Percentiles rank a stretch among this genome's conserved stretches.
These are phyloP conservation scores for Alternaria triticimaculans DNA, from an alignment of 2,329 filamentous ascomycete species.

Conservation along the genomic window DNA sequence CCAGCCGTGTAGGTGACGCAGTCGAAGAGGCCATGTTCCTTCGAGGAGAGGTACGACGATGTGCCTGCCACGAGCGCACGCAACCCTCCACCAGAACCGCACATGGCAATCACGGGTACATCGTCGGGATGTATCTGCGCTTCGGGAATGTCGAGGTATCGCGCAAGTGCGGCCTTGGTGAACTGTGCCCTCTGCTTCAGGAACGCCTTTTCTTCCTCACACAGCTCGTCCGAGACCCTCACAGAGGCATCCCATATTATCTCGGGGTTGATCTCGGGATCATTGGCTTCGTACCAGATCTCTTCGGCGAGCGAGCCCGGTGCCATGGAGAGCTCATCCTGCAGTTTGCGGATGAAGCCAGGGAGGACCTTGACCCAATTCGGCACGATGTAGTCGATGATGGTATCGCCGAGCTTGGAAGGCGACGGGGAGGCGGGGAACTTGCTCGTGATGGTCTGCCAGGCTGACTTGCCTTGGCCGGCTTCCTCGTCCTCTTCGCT, in stretches of 20 bases:
- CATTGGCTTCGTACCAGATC: conserved; percentile 90
- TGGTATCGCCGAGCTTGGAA: conserved; percentile 54
- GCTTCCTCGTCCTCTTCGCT: conserved; percentile 27
- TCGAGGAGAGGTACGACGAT: conserved; percentile 82
- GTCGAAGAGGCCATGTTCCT: conserved; percentile 89
- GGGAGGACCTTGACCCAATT: conserved; percentile 82
- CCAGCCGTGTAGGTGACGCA: conserved; percentile 95
- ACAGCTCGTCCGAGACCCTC: conserved; percentile 80
- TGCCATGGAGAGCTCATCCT: conserved; percentile 84
- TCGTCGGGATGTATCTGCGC: conserved; percentile 89
- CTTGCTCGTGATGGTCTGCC: conserved; percentile 42
- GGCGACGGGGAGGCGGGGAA: conserved; percentile 38
- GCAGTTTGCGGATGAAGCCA: conserved; percentile 79
- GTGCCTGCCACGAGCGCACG: conserved; percentile 89
- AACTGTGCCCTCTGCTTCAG: conserved; percentile 71
- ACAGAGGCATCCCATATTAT: conserved; percentile 83
- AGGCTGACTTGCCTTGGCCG: conserved; percentile 31
- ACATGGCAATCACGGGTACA: conserved; percentile 90
- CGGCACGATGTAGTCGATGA: conserved; percentile 77
- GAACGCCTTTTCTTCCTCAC: conserved; percentile 81
- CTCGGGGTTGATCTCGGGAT: conserved; percentile 83
- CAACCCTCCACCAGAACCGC: conserved; percentile 89
- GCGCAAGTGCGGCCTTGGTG: conserved; percentile 76
- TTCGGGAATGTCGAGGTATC: conserved; percentile 79
- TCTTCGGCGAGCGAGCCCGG: conserved; percentile 89